Conservation (phyloP, 2,329 filamentous ascomycete genomes). For the Orbilia ellipsospora region DNA sequence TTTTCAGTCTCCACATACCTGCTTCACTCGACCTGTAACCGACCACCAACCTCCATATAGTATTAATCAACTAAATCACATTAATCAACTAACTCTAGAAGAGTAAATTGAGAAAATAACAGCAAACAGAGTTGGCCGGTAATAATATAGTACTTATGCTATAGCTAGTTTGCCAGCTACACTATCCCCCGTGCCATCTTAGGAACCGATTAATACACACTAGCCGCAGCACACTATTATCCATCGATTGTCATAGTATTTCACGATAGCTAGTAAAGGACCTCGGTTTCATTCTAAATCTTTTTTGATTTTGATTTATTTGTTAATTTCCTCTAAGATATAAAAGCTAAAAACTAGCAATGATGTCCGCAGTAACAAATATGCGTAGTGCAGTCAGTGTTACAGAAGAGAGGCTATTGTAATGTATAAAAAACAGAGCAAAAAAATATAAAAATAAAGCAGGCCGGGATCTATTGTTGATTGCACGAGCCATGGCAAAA, state of each 20-base stretch:
- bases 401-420: neutral
- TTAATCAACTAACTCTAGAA: too few relatives aligned
- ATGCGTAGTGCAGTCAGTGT: neutral
- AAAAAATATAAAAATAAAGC: neutral
- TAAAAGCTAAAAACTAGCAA: neutral
- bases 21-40: slow-evolving; percentile 2
- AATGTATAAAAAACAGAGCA: neutral
- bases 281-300: too few relatives aligned
- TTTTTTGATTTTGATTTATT: neutral
- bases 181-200: too few relatives aligned
- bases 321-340: slow-evolving; percentile 9
- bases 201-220: too few relatives aligned
- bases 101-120: too few relatives aligned
- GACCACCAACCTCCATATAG: neutral
- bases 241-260: too few relatives aligned
- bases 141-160: too few relatives aligned
- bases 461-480: neutral
- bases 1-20: slow-evolving; percentile 11
- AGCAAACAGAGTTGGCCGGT: too few relatives aligned
- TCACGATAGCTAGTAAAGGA: too few relatives aligned
- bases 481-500: neutral
- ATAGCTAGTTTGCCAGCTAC: too few relatives aligned
- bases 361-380: neutral
- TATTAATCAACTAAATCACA: slow-evolving; percentile 3
- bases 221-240: too few relatives aligned